These are phyloP conservation scores for Dactylellina leptospora DNA, from an alignment of 2,329 filamentous ascomycete species.

Conservation along the genomic window DNA sequence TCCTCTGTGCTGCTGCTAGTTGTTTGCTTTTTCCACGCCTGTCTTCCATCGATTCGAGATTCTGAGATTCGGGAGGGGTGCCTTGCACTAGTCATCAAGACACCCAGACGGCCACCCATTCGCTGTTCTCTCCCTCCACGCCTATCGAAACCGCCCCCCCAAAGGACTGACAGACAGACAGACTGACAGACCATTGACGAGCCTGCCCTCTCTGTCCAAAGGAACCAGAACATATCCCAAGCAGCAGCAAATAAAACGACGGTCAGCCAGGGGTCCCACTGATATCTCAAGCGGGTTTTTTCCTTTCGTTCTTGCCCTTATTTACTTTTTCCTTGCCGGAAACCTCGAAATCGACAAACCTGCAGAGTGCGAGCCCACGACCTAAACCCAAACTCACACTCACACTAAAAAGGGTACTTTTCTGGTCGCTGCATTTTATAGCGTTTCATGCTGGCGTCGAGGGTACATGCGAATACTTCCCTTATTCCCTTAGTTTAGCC, in stretches of 20 bases:
- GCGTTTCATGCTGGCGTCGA: conserved; percentile 50
- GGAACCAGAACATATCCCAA: conserved; percentile 27
- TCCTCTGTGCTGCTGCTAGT: conserved; percentile 16
- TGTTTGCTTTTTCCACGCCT: conserved; percentile 39
- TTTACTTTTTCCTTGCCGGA: conserved; percentile 47
- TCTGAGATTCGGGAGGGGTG: conserved; percentile 51
- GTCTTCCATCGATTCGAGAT: conserved; percentile 52
- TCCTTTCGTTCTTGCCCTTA: conserved; percentile 16
- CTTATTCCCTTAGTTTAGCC: conserved; percentile 31
- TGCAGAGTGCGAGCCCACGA: conserved; percentile 9
- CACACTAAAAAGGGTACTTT: conserved; percentile 52
- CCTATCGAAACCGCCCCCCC: conserved; percentile 36
- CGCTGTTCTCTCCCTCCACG: conserved; percentile 19
- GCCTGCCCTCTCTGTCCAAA: conserved; percentile 9
- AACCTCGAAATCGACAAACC: conserved; percentile 47
- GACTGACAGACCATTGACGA: background rate
- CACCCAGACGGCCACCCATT: conserved; percentile 38
- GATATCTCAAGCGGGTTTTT: conserved; percentile 4
- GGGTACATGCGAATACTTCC: conserved; percentile 29
- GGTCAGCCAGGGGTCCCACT: background rate
- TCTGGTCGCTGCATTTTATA: conserved; percentile 32
- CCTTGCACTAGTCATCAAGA: conserved; percentile 49
- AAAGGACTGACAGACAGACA: conserved; percentile 25
- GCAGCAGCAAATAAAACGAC: conserved; percentile 15
- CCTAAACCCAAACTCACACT: conserved; percentile 15